phyloP scores from a whole-genome alignment of 108 stramenopile species.

The Skeletonema marinoi region DNA sequence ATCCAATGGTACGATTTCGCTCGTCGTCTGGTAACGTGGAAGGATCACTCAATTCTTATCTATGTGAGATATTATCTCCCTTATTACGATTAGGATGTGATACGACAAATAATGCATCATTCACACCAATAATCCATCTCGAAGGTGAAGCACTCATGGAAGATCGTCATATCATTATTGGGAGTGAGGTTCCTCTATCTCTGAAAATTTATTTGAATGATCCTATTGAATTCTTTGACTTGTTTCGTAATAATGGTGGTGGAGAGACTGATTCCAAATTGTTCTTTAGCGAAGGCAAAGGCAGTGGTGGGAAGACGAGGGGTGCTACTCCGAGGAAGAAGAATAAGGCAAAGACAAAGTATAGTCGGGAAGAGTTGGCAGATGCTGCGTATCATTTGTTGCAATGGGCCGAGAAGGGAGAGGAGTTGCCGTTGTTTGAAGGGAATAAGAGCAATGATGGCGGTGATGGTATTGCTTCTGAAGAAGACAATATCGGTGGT shows the following conservation, averaged over 20 bases:
- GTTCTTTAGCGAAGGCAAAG: slow-evolving; percentile 4
- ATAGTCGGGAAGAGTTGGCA: slow-evolving; percentile 6
- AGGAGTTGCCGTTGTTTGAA: slow-evolving; percentile 32
- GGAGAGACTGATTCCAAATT: slow-evolving; percentile 3
- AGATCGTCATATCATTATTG: slow-evolving; percentile 58
- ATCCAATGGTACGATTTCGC: slow-evolving; percentile 60
- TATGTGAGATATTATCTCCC: slow-evolving; percentile 55
- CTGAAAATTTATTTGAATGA: slow-evolving; percentile 48
- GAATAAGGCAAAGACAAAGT: slow-evolving; percentile 4
- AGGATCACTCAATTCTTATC: slow-evolving; percentile 49
- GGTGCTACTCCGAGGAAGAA: not conserved
- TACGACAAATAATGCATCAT: not conserved
- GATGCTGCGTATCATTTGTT: slow-evolving; percentile 73
- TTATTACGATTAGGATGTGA: slow-evolving; percentile 32
- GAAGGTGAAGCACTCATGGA: slow-evolving; percentile 72
- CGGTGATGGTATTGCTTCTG: not conserved
- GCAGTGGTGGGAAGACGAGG: not conserved
- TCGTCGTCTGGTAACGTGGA: slow-evolving; percentile 9
- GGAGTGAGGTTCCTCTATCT: slow-evolving; percentile 65
- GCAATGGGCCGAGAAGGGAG: slow-evolving; percentile 84
- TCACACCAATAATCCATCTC: slow-evolving; percentile 43
- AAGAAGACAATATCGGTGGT: slow-evolving; percentile 8
- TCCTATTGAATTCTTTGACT: slow-evolving; percentile 52
- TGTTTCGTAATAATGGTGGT: slow-evolving; percentile 33
- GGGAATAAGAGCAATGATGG: not conserved